Conservation (phyloP, 179 eudicot species). For the Silene vulgaris region DNA sequence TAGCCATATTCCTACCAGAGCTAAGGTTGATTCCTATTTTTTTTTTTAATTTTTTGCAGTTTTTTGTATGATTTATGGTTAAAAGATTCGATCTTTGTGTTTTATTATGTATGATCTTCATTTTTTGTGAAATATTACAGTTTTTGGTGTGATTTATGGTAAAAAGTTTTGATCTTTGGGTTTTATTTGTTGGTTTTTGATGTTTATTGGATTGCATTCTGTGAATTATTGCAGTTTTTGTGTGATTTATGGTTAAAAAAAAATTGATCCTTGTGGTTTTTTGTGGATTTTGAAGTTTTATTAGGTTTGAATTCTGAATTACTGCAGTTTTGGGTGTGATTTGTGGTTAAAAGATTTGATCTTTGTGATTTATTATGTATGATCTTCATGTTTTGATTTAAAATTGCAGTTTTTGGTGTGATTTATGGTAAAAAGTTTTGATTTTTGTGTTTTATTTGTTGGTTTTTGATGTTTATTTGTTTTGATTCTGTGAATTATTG, state of each 20-base stretch:
- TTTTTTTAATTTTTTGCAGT: too few relatives aligned
- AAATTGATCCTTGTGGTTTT: too few relatives aligned
- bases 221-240: not conserved
- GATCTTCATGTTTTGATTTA: not conserved
- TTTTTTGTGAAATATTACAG: too few relatives aligned
- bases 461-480: not conserved
- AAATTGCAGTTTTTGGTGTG: too few relatives aligned
- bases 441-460: not conserved
- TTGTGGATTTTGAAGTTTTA: not conserved
- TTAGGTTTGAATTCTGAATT: not conserved
- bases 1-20: slow-evolving; percentile 82
- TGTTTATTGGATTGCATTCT: not conserved
- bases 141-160: too few relatives aligned
- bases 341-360: not conserved
- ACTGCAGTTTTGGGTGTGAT: not conserved
- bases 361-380: not conserved
- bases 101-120: not conserved
- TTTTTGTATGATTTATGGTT: not conserved
- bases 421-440: too few relatives aligned
- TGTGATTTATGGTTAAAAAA: too few relatives aligned
- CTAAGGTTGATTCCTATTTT: slow-evolving; percentile 33
- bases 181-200: not conserved
- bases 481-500: not conserved
- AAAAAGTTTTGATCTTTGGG: too few relatives aligned
- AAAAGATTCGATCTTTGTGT: not conserved